Evolutionary conservation across 805 yeast genomes (phyloP), one percentile per base, ranked within the genome.

Genomic region (Schwanniomyces yamadae): DNA sequence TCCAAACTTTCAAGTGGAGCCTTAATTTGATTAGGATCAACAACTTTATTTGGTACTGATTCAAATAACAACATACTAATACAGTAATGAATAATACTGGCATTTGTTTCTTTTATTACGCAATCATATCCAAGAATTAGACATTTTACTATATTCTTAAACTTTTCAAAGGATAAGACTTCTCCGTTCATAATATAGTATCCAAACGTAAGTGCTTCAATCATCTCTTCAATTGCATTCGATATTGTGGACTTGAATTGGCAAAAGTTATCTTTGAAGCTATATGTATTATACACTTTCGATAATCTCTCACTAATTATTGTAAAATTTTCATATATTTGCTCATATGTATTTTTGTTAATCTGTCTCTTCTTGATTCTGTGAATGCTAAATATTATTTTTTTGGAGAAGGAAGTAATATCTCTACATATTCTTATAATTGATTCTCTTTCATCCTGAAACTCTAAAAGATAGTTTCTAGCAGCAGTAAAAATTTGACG

Each of bases 331-430:
- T 36, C 44, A 11, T 30, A 18, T 17, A 53, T 25, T 22, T 51
- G 52, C n/a, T 35, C 39, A 14, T 29, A 30, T 22, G 31, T 13
- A 12, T n/a, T 18, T 2, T 18, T 15, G 5, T 37, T 28, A 11
- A 28, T 21, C 7, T 18, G 5, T 9, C 26, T 33, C 6, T 23
- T 19, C 6, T 26, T 22, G 15, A 52, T 36, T 24, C 61, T 41
- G 31, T 56, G 61, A 19, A 43, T 34, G 4, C 54, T 33, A 34
- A 56, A 56, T 18, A 56, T 56, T 23, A 63, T 39, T 42, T 66
- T 66, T 39, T 66, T 66, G 36, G 71, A 63, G 31, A 47, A 46
- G 5, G 61, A 49, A n/a, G 67, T 66, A 35, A 66, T 52, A 32
- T 66, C 72, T 26, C 72, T 46, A 24, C 63, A 55, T 2, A 52